Conservation (phyloP, 306 rosid species). For the Trifolium subterraneum region DNA sequence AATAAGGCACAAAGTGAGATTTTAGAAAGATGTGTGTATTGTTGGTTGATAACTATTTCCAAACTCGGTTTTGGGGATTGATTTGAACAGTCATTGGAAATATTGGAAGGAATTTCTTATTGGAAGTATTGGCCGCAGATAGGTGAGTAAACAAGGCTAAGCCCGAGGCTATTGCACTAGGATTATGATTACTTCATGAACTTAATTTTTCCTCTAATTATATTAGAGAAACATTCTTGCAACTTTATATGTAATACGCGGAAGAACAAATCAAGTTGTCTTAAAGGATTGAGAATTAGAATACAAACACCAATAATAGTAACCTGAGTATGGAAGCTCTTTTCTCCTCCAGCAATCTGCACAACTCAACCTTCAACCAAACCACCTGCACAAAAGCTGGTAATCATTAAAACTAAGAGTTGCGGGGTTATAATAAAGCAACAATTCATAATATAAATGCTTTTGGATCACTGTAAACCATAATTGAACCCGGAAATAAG, state of each 20-base stretch:
- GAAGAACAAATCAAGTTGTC: constrained; percentile 18
- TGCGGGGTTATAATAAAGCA: constrained; percentile 37
- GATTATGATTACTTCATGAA: constrained; percentile 23
- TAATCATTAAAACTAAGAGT: constrained; percentile 49
- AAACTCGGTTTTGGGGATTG: constrained; percentile 27
- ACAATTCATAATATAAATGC: constrained; percentile 31
- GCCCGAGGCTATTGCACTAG: constrained; percentile 15
- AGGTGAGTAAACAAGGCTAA: constrained; percentile 25
- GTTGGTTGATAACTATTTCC: constrained; percentile 33
- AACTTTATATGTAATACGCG: constrained; percentile 30
- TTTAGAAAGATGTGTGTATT: constrained; percentile 24
- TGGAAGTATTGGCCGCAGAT: constrained; percentile 33
- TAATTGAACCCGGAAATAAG: constrained; percentile 34
- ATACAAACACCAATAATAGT: constrained; percentile 21
- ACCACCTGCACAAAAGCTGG: constrained; percentile 76
- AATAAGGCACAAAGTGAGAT: constrained; percentile 5
- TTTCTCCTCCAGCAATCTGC: constrained; percentile 94
- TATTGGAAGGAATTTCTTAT: constrained; percentile 32
- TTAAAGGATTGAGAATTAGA: constrained; percentile 36
- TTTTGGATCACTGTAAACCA: constrained; percentile 28
- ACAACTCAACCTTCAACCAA: constrained; percentile 92
- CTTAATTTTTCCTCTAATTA: constrained; percentile 26
- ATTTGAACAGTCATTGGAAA: constrained; percentile 29
- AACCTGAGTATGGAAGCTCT: constrained; percentile 89
- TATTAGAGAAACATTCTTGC: constrained; percentile 27